phyloP scores from a whole-genome alignment of 2,329 filamentous ascomycete species.

The Aspergillus sojae region DNA sequence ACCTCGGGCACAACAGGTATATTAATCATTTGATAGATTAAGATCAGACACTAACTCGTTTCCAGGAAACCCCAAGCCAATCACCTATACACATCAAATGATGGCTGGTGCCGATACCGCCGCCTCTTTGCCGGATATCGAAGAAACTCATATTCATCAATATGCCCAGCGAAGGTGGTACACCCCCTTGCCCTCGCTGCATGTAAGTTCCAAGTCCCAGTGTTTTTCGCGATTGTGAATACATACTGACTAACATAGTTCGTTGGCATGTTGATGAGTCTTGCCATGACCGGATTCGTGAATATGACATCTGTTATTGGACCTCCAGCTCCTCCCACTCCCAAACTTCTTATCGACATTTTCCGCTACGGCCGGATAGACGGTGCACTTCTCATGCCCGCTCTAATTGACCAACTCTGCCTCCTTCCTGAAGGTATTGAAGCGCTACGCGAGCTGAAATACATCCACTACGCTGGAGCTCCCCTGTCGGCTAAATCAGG shows the following conservation, averaged over 20 bases:
- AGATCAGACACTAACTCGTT: neutral
- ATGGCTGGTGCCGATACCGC: neutral
- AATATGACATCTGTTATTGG: slow-evolving; percentile 22
- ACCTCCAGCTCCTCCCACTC: slow-evolving; percentile 3
- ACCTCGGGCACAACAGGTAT: slow-evolving; percentile 33
- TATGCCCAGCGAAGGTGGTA: slow-evolving; percentile 20
- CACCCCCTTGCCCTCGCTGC: slow-evolving; percentile 26
- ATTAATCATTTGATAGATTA: neutral
- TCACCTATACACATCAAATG: neutral
- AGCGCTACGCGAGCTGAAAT: slow-evolving; percentile 18
- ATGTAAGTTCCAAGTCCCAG: neutral
- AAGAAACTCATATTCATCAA: slow-evolving; percentile 14
- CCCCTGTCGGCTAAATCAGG: neutral
- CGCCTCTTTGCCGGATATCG: slow-evolving; percentile 10
- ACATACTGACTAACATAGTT: slow-evolving; percentile 18
- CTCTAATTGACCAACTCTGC: slow-evolving; percentile 27
- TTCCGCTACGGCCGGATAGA: slow-evolving; percentile 20
- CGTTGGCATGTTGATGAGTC: slow-evolving; percentile 21
- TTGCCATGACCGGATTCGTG: slow-evolving; percentile 21
- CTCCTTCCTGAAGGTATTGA: slow-evolving; percentile 14
- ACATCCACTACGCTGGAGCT: neutral
- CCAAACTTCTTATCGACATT: slow-evolving; percentile 17
- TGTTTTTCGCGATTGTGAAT: accelerated
- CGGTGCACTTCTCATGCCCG: slow-evolving; percentile 22
- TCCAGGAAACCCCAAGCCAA: neutral